Evolutionary conservation across 2,329 filamentous ascomycete species (phyloP), one percentile per base, ranked within the genome.

Genomic region (Ilyonectria sp.): DNA sequence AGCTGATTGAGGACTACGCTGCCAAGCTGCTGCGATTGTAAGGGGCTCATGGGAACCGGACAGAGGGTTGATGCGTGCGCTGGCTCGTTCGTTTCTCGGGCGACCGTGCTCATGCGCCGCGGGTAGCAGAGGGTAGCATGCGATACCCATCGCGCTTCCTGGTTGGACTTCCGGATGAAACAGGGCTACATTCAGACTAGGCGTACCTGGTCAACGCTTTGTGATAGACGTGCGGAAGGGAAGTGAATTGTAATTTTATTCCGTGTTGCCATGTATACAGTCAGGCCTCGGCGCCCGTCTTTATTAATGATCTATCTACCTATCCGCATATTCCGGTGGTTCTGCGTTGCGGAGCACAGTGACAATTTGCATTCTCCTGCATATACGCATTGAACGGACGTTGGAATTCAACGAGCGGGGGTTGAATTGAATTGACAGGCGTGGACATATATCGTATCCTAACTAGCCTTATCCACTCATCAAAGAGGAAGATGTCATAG

Each of bases 11-110:
- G 82, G 86, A 93, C 76, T 95, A 96, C 81, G 93, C 93, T 62
- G 94, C 92, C 75, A 98, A 98, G 90, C 87, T 98, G 76, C 87
- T 99, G 79, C 89, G 90, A 74, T 86, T 97, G 79, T 96, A 90
- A 85, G 68, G 57, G 52, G 46, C 58, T 40, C 33, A 44, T 60
- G 63, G 69, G 56, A 56, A 58, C 57, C 65, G 56, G 52, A 65
- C 61, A 63, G 54, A 65, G 64, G 67, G 63, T 63, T 61, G 60
- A 65, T 67, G 63, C 46, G 62, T 63, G 40, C 55, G 56, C 63
- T 54, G 57, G 65, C 60, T 62, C 46, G 49, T 67, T 64, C 63
- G 63, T 57, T 65, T 60, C 43, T 49, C 31, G 61, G 40, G 56
- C 65, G 53, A 69, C 56, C 40, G 64, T 53, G 58, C 60, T 55